Evolutionary conservation across 495 filamentous ascomycete species (phyloP), one percentile per base, ranked within the genome.

Genomic region (Lophium mytilinum): DNA sequence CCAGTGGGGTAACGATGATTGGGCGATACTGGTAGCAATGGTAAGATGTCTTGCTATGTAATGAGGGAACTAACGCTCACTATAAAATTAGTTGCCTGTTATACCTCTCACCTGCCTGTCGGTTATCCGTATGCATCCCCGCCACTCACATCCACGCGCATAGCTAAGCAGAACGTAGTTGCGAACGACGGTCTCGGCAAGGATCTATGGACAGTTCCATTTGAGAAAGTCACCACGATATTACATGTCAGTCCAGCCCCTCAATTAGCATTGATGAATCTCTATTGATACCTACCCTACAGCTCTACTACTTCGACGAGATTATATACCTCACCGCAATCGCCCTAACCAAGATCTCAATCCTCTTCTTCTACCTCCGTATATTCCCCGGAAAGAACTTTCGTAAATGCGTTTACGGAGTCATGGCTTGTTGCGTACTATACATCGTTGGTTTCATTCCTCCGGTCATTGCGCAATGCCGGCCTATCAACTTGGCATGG

Each of bases 281-380:
- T 51, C 6, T 45, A 19, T 24, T 34, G 11, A 17, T 2, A 0
- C 15, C n/a, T 37, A 18, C 33, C 8, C 10, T 37, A 5, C 33
- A 60, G 61, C 55, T 64, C 14, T 64, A 60, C 34, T 64, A 60
- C 39, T 64, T 56, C 34, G 61, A 58, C 40, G 61, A 60, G 33
- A 35, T 47, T 0, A 47, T 74, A 43, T 78, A 78, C 64, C 68
- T 71, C 15, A 49, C 60, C 12, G 63, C 71, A 2, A 66, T 73
- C 35, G 71, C 67, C 61, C 52, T 73, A 18, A 66, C 73, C 30
- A 76, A 76, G 30, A 61, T 74, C 39, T 77, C 74, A 10, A 73
- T 80, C 59, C 71, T 79, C 14, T 66, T 79, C 59, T 73, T 79
- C 62, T 78, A 76, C 66, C 66, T 80, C 8, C 75, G 76, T 37